Percentiles rank a stretch among this genome's conserved stretches.
Conservation (phyloP, 2,329 filamentous ascomycete genomes). For the Scedosporium boydii region DNA sequence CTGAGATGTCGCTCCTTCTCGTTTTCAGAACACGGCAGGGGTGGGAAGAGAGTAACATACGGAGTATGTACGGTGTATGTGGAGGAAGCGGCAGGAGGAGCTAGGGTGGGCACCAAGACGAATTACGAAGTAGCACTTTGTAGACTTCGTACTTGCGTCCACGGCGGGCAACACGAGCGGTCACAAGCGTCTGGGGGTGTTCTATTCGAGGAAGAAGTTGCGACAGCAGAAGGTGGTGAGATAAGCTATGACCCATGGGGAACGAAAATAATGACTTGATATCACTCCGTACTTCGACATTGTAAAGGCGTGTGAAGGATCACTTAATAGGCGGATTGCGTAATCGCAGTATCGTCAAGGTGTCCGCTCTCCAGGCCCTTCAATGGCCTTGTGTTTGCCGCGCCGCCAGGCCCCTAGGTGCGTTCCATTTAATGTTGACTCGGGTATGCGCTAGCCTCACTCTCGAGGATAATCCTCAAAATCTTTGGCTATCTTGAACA, state of each 20-base stretch:
- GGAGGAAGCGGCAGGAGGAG: background rate
- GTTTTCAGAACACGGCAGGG: background rate
- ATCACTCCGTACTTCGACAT: background rate
- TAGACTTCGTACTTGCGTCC: no score
- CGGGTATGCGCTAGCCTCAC: no score
- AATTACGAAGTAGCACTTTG: background rate
- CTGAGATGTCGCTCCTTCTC: background rate
- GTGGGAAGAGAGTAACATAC: background rate
- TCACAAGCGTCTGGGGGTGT: background rate
- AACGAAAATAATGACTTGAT: background rate
- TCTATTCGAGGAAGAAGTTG: background rate
- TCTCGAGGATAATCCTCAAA: no score
- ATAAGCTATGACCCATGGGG: background rate
- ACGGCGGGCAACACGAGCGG: background rate
- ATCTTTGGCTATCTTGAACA: no score
- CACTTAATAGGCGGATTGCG: no score
- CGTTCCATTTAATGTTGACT: no score
- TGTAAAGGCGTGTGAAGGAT: no score
- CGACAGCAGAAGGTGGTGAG: background rate
- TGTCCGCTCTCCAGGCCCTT: no score
- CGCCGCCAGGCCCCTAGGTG: no score
- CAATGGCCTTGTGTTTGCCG: no score
- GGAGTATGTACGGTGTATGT: background rate
- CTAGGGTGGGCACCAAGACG: background rate
- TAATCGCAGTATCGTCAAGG: no score